Evolutionary conservation across 805 yeast species (phyloP), one percentile per base, ranked within the genome.

Genomic region (Pichia deserticola): DNA sequence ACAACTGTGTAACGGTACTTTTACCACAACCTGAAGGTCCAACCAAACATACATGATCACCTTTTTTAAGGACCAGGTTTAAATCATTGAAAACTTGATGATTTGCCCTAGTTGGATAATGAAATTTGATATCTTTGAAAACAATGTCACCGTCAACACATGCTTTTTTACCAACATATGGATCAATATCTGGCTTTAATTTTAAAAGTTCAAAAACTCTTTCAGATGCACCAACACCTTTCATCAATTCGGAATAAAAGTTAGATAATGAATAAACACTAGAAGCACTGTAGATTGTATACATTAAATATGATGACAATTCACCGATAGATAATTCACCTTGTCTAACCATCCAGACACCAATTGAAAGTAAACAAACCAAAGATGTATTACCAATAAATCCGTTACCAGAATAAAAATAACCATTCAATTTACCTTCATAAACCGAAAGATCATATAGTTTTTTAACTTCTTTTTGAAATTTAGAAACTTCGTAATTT

Each of bases 1-100:
- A 68, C 47, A 92, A 69, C 47, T 90, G 87, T 7, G 90, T 76
- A 3, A 92, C 79, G 0, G 97, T 90, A 15, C 96, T 87, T 64
- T 92, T 92, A 29, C 98, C 98, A 53, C 96, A 86, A 1, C 98
- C 98, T 35, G 95, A 84, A n/a, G 96, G 97, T 2, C 98, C 98
- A 15, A 90, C 97, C 51, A 92, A 63, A 63, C 97, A 90, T 13
- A 90, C 82, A 59, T 92, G 92, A 57, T 88, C 90, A 12, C 97
- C 97, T 35, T 86, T 81, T 13, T 71, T 64, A 42, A 92, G 82
- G 2, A 68, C 72, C 50, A 92, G 71, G 55, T 78, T 72, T 49
- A 90, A 67, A 27, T 76, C 69, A 3, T 70, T 58, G 67, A 92
- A 89, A 28, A 92, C 84, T 20, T 67, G 66, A 41, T 82, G 79